phyloP scores from a whole-genome alignment of 2,329 filamentous ascomycete species.

The Colletotrichum zoysiae region DNA sequence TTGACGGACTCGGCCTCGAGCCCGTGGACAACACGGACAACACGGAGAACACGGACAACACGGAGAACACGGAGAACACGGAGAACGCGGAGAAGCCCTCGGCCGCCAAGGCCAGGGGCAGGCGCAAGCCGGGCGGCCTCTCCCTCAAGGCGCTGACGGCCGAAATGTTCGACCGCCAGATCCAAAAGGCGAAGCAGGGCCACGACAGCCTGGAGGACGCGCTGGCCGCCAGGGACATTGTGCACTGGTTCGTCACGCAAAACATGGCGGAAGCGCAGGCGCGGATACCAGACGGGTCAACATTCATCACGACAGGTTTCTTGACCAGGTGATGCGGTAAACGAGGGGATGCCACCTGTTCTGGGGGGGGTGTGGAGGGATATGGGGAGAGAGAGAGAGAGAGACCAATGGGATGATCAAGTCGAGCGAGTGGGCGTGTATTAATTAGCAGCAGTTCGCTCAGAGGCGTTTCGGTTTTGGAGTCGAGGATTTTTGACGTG shows the following conservation, averaged over 20 bases:
- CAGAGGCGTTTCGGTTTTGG: background rate
- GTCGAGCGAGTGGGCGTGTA: background rate
- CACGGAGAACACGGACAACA: too few species aligned
- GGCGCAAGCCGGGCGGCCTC: slow-evolving; percentile 20
- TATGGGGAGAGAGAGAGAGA: background rate
- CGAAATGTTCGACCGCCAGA: slow-evolving; percentile 53
- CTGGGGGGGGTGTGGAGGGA: background rate
- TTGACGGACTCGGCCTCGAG: slow-evolving; percentile 14
- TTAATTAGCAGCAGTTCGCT: too few species aligned
- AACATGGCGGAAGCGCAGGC: background rate
- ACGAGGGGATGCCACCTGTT: background rate
- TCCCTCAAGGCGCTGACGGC: slow-evolving; percentile 55
- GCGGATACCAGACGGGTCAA: background rate
- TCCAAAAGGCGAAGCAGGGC: slow-evolving; percentile 52
- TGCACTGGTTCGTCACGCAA: slow-evolving; percentile 52
- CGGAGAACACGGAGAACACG: background rate
- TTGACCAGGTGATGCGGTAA: slow-evolving; percentile 8
- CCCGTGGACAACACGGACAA: background rate
- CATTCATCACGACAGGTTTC: background rate
- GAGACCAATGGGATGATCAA: background rate
- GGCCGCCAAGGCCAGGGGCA: slow-evolving; percentile 37
- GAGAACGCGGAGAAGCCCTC: background rate
- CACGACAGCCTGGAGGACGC: slow-evolving; percentile 62
- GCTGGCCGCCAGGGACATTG: slow-evolving; percentile 56
- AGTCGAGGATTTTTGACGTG: background rate